Evolutionary conservation across 2,329 filamentous ascomycete genomes (phyloP).

Genomic region (Pseudocercospora macadamiae): DNA sequence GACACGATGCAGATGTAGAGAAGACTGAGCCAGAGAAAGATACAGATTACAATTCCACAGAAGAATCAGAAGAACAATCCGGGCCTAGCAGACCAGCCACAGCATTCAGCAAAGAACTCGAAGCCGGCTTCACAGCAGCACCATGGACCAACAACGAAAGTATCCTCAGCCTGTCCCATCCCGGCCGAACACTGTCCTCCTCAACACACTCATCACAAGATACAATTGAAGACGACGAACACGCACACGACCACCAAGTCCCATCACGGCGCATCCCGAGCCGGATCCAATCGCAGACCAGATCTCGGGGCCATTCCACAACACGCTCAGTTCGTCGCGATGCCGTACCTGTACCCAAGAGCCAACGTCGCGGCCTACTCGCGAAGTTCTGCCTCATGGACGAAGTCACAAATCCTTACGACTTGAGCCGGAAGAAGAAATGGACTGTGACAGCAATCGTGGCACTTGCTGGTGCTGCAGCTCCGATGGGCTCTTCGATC

Average conservation of each 20-base stretch:
- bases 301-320: conserved; percentile 34
- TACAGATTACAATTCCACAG: conserved; percentile 14
- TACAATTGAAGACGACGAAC: conserved; percentile 31
- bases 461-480: conserved; percentile 73
- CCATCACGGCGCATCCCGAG: conserved; percentile 30
- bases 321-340: conserved; percentile 30
- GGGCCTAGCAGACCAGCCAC: conserved; percentile 16
- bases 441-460: conserved; percentile 82
- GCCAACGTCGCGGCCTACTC: conserved; percentile 70
- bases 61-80: conserved; percentile 17
- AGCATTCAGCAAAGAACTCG: conserved; percentile 19
- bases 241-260: conserved; percentile 34
- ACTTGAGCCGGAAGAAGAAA: conserved; percentile 75
- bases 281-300: conserved; percentile 27
- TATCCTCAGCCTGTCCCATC: conserved; percentile 11
- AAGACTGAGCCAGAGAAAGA: conserved; percentile 18
- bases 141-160: conserved; percentile 25
- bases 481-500: conserved; percentile 82
- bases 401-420: conserved; percentile 75
- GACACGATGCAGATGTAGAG: conserved; percentile 9
- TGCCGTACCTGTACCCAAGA: conserved; percentile 52
- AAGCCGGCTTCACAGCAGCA: conserved; percentile 15
- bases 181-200: conserved; percentile 18
- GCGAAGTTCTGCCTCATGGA: conserved; percentile 71
- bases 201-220: conserved; percentile 24